Evolutionary conservation across 371 early-diverging fungal species (phyloP).

Genomic region (Haplosporangium sp.): DNA sequence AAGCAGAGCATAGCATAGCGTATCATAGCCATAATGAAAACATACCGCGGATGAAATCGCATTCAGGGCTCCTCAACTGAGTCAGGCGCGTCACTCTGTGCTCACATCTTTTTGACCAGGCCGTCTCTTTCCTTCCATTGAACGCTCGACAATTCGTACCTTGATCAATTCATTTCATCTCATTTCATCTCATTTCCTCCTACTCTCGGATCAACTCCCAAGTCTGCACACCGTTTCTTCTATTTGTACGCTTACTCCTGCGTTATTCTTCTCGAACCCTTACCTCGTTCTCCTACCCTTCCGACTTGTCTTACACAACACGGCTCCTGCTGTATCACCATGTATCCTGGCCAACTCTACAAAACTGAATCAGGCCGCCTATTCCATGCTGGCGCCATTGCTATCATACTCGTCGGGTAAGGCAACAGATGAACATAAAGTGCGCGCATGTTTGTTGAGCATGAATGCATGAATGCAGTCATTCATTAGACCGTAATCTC

Average conservation of each 20-base stretch:
- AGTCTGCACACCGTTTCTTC: too few relatives aligned
- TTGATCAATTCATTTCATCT: too few relatives aligned
- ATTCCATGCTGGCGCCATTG: constrained; percentile 88
- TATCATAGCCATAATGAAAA: too few relatives aligned
- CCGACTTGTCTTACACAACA: not conserved
- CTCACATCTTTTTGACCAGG: not conserved
- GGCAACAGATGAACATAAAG: not conserved
- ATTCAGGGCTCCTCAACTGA: not conserved
- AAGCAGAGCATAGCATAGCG: too few relatives aligned
- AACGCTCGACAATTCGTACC: too few relatives aligned
- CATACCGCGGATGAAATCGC: too few relatives aligned
- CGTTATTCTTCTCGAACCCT: not conserved
- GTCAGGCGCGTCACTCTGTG: not conserved
- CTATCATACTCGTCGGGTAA: constrained; percentile 58
- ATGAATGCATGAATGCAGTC: constrained; percentile 12
- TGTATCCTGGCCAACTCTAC: constrained; percentile 78
- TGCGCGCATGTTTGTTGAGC: constrained; percentile 75
- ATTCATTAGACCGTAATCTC: not conserved
- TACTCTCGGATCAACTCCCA: too few relatives aligned
- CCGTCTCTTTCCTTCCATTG: too few relatives aligned
- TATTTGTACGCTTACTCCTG: too few relatives aligned
- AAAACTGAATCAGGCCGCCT: constrained; percentile 82
- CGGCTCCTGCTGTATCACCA: not conserved
- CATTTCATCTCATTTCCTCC: too few relatives aligned
- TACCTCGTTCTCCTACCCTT: not conserved